Conservation (phyloP, 1,284 basidiomycete species). For the Vanrija sp. region DNA sequence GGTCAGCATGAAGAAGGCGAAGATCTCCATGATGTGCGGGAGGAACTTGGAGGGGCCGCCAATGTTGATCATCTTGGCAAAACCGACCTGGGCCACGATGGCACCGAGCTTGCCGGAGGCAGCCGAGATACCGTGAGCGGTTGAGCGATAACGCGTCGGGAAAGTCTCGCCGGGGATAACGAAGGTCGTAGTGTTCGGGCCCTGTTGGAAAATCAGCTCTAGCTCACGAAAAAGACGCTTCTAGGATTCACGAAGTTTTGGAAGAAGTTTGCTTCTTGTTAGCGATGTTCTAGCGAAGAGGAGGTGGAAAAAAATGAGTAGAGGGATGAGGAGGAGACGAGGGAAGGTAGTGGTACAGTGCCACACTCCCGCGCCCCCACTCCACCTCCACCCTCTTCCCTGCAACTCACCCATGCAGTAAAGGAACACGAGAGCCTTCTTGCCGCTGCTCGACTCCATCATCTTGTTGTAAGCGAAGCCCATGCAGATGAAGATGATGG, state of each 20-base stretch:
- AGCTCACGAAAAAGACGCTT: too few relatives aligned
- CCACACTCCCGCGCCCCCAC: too few relatives aligned
- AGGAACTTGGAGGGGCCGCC: slow-evolving; percentile 61
- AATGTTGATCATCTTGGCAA: slow-evolving; percentile 65
- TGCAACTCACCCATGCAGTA: slow-evolving; percentile 47
- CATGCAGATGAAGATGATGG: slow-evolving; percentile 45
- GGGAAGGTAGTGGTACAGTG: too few relatives aligned
- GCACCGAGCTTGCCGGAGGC: slow-evolving; percentile 79
- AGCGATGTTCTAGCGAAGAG: too few relatives aligned
- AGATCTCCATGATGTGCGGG: slow-evolving; percentile 56
- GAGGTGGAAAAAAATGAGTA: too few relatives aligned
- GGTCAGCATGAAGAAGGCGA: slow-evolving; percentile 71
- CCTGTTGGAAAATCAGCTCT: slow-evolving; percentile 27
- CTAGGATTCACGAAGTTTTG: slow-evolving; percentile 41
- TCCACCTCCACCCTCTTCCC: too few relatives aligned
- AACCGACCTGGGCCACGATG: slow-evolving; percentile 75
- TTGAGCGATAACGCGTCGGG: slow-evolving; percentile 80
- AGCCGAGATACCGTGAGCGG: slow-evolving; percentile 79
- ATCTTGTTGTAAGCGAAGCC: slow-evolving; percentile 71
- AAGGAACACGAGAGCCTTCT: slow-evolving; percentile 55
- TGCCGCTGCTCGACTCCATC: slow-evolving; percentile 54
- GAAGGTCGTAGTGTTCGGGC: slow-evolving; percentile 77
- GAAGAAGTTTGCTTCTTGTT: slow-evolving; percentile 51
- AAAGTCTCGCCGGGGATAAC: slow-evolving; percentile 78
- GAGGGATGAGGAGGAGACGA: background rate